Conservation (phyloP, 2,329 filamentous ascomycete species). For the Colletotrichum graminicola region DNA sequence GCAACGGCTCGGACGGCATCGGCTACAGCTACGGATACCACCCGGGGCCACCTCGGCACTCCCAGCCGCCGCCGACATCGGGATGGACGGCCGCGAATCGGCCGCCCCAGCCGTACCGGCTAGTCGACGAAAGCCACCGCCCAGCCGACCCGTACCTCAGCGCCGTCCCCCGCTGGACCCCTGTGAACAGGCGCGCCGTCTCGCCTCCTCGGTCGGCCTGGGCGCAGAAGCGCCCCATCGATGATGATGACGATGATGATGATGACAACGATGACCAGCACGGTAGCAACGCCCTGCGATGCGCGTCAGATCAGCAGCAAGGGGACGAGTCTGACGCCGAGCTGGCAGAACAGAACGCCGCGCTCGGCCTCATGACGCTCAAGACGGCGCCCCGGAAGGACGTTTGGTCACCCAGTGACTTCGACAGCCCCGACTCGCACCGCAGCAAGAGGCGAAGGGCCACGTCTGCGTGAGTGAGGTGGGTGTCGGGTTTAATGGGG, state of each 20-base stretch:
- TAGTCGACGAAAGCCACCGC: conserved; percentile 40
- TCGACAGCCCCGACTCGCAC: conserved; percentile 46
- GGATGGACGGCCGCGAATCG: conserved; percentile 49
- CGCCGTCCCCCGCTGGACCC: conserved; percentile 56
- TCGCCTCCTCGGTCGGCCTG: conserved; percentile 29
- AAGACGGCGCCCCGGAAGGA: conserved; percentile 46
- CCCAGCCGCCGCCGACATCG: conserved; percentile 37
- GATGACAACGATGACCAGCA: conserved; percentile 47
- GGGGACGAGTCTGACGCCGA: conserved; percentile 41
- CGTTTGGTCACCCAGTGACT: conserved; percentile 36
- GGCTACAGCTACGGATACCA: conserved; percentile 33
- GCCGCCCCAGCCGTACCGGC: conserved; percentile 24
- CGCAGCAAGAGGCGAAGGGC: conserved; percentile 57
- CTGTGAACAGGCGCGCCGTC: conserved; percentile 29
- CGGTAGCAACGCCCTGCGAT: conserved; percentile 43
- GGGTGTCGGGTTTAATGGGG: background rate
- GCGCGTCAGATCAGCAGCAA: conserved; percentile 16
- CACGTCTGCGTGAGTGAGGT: conserved; percentile 52
- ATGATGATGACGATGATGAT: conserved; percentile 45
- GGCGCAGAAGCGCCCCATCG: conserved; percentile 47
- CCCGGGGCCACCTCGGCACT: conserved; percentile 7
- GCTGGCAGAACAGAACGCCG: conserved; percentile 59
- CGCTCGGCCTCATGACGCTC: conserved; percentile 61
- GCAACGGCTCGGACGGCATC: conserved; percentile 35
- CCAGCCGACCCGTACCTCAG: conserved; percentile 57